phyloP scores from a whole-genome alignment of 306 rosid genomes.

The Cucurbita argyrosperma region DNA sequence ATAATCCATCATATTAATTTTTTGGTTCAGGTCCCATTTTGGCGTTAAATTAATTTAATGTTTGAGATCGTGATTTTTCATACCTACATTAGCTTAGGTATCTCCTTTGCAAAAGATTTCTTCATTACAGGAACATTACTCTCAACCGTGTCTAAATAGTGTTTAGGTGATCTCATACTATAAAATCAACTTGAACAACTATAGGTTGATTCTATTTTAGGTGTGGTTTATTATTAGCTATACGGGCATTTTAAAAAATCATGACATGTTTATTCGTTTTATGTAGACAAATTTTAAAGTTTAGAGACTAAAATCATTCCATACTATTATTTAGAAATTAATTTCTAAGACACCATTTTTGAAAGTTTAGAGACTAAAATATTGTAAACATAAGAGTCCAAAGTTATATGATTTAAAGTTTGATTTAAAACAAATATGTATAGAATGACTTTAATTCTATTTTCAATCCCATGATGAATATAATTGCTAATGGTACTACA shows the following conservation, averaged over 20 bases:
- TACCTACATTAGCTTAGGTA: neutral
- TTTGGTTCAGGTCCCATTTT: neutral
- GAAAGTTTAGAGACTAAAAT: neutral
- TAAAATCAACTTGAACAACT: too few relatives aligned
- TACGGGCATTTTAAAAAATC: too few relatives aligned
- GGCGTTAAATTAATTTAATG: neutral
- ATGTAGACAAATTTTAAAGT: neutral
- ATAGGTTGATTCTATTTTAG: too few relatives aligned
- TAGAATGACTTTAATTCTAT: neutral
- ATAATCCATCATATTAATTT: neutral
- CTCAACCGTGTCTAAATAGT: too few relatives aligned
- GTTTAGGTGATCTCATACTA: too few relatives aligned
- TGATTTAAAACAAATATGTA: neutral
- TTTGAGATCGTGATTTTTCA: neutral
- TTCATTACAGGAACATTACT: neutral
- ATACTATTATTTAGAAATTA: neutral
- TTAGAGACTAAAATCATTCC: neutral
- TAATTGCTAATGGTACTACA: neutral
- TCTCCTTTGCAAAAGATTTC: neutral
- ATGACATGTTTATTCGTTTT: neutral
- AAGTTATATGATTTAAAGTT: neutral
- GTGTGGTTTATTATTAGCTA: too few relatives aligned
- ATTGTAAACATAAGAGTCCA: neutral
- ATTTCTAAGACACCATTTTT: neutral
- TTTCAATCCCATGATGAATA: neutral